Percentiles rank a stretch among this genome's conserved stretches.
These are phyloP conservation scores for Populus simonii DNA, from an alignment of 345 rosid genomes.

Conservation along the genomic window DNA sequence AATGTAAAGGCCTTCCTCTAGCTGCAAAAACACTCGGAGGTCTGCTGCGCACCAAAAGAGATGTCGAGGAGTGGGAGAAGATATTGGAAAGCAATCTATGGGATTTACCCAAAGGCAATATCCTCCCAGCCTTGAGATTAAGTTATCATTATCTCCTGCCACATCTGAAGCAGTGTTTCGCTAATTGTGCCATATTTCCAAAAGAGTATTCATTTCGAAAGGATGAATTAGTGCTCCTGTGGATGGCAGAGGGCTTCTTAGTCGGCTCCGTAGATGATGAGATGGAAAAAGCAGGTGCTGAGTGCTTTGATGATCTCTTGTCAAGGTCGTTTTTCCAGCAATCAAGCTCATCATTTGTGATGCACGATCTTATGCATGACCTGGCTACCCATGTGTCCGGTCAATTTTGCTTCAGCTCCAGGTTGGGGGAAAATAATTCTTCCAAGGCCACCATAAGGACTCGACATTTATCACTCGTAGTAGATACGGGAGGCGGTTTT, in stretches of 20 bases:
- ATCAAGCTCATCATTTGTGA: not conserved
- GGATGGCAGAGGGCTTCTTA: conserved; percentile 29
- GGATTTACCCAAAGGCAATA: not conserved
- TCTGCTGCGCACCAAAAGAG: not conserved
- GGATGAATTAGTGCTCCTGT: conserved; percentile 6
- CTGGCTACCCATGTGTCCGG: conserved; percentile 19
- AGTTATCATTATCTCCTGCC: not conserved
- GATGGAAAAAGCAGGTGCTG: conserved; percentile 12
- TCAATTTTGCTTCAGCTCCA: not conserved
- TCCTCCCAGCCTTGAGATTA: conserved; percentile 6
- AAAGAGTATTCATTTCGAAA: not conserved
- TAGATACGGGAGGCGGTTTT: not conserved
- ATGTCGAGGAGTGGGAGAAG: conserved; percentile 1
- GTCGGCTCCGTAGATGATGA: not conserved
- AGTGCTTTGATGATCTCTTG: conserved; percentile 15
- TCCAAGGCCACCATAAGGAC: not conserved
- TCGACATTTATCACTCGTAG: not conserved
- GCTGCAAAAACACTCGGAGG: conserved; percentile 1
- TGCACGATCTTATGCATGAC: conserved; percentile 23
- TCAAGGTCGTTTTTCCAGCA: conserved; percentile 14
- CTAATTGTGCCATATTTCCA: not conserved
- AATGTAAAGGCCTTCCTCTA: conserved; percentile 7
- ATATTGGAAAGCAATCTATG: not conserved
- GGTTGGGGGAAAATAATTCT: not conserved
- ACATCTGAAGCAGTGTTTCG: too few species aligned